Evolutionary conservation across 2,329 filamentous ascomycete genomes (phyloP), one percentile per base, ranked within the genome.

Genomic region (Ceratocystis variospora): DNA sequence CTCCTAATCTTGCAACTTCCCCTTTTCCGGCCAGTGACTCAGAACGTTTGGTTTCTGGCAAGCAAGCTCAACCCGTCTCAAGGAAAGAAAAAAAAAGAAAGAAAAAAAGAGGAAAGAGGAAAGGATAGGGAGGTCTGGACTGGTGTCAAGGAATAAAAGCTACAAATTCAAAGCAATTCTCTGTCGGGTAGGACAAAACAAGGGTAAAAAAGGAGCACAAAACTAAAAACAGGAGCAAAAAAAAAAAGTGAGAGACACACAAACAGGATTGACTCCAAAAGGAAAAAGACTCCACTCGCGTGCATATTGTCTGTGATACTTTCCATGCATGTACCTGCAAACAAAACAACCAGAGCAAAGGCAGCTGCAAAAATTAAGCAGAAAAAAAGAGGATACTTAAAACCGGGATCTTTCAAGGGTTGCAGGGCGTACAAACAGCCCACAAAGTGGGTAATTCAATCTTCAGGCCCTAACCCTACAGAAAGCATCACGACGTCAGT

Each of bases 101-200:
- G 2, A 25, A 25, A 50, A 5, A 48, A 28, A 5, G 25, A 55
- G 7, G 17, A 15, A 4, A 55, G 53, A 37, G 7, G 7, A 37
- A 12, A 10, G 33, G 8, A 10, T 12, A 41, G 37, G 10, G 12
- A 41, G 12, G 37, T 41, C 37, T 12, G 12, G 37, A 41, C 12
- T 12, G 12, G 37, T 12, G 37, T 12, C 17, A 19, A 22, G n/a
- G 22, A 19, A n/a, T 22, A 22, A 22, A 19, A 6, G 6, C 46
- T 19, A 17, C 15, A n/a, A 50, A 22, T 19, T 22, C n/a, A 50
- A 17, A 59, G 53, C 28, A 17, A 31, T 37, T 33, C 53, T 59
- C 37, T n/a, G 53, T 59, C 25, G 31, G 53, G 53, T 59, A 59
- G 53, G 53, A 59, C 53, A 59, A 37, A 59, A n/a, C 28, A 63